Base-by-base conservation (phyloP, 768 basidiomycete genomes). In the Kwoniella shandongensis region DNA sequence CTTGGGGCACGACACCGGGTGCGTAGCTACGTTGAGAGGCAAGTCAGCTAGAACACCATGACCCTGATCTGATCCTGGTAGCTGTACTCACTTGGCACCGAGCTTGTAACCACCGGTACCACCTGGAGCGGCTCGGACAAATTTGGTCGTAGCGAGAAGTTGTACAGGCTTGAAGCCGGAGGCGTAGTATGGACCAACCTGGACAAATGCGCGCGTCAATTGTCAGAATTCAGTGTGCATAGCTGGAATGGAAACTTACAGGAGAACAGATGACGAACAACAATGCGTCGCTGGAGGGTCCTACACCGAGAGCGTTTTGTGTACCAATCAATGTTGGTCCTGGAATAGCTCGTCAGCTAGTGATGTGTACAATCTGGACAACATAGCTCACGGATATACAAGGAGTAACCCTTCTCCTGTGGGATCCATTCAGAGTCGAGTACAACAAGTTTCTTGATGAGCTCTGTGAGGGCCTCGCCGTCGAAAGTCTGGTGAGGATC, bases 341-440 rank as follows among this genome's bases (percentile, higher is more conserved):
- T 76, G 46, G 4, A 38, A 20, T 23, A 12, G 6, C 26, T 17
- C 17, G 11, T 38, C 15, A 35, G 46, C 44, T 23, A n/a, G 8
- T 26, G 22, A 41, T 38, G 23, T 22, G 29, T n/a, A 29, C 12
- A 6, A 26, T n/a, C 15, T 41, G 25, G 35, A 13, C n/a, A 30
- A 45, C 17, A 40, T 12, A 26, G 39, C 44, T 89, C 88, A 56
- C 93, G 86, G 62, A 98, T 85, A 76, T 96, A 98, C 52, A 98
- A 77, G 76, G 90, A 92, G 78, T 94, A 86, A 15, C 91, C 91
- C 7, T 87, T 84, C 66, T 87, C 84, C 54, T 83, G 83, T 17
- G 94, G 94, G 67, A 98, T 89, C 93, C 93, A 98, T 59, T 88
- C 82, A 61, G 84, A 85, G 69, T 97, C 93, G 42, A 90, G 71